A percentile compares a stretch with the other conserved stretches of the same genome.
phyloP scores from a whole-genome alignment of 306 rosid species.

The Cicer pinnatifidum region DNA sequence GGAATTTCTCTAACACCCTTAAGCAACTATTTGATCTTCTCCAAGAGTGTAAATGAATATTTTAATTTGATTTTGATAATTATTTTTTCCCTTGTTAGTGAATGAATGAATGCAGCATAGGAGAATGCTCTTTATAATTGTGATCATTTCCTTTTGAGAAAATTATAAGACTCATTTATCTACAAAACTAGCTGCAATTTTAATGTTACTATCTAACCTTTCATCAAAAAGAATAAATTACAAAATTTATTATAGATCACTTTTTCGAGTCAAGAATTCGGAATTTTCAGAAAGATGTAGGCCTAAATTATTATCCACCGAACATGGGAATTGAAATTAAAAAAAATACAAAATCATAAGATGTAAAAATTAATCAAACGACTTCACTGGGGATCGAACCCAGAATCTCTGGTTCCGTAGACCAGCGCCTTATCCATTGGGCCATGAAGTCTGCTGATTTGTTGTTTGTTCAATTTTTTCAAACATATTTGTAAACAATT shows the following conservation, averaged over 20 bases:
- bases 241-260: neutral
- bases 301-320: too few species aligned
- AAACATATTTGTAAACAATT: too few species aligned
- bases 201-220: neutral
- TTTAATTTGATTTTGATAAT: neutral
- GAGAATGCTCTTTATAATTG: constrained; percentile 3
- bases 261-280: too few species aligned
- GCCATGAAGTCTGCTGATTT: constrained; percentile 26
- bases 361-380: neutral
- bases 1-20: constrained; percentile 49
- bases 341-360: too few species aligned
- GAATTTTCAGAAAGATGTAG: too few species aligned
- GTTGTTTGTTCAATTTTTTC: too few species aligned
- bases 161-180: neutral
- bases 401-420: constrained; percentile 97
- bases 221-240: neutral
- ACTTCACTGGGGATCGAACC: constrained; percentile 90
- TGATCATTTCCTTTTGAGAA: neutral
- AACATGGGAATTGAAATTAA: too few species aligned
- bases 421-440: constrained; percentile 98
- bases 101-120: constrained; percentile 29
- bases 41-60: constrained; percentile 48
- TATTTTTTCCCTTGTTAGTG: constrained; percentile 29
- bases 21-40: constrained; percentile 47
- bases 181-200: neutral